A percentile compares a stretch with the other conserved stretches of the same genome.
Evolutionary conservation across 2,329 filamentous ascomycete genomes (phyloP).

Genomic region (Ophiocordyceps unilateralis): DNA sequence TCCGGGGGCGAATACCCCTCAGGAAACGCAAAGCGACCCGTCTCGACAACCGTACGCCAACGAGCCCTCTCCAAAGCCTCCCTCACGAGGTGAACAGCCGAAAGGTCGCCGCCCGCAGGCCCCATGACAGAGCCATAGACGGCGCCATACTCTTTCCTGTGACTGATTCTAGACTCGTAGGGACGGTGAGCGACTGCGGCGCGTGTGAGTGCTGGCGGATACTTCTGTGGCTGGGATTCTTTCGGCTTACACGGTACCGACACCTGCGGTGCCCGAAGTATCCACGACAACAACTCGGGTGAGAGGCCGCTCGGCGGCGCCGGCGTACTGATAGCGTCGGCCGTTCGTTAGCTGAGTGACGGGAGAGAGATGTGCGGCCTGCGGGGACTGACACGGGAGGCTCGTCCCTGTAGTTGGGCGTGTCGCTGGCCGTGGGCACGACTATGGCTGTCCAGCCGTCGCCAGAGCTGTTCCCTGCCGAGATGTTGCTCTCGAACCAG

Average conservation of each 20-base stretch:
- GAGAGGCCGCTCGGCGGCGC: constrained; percentile 8
- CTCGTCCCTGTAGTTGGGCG: constrained; percentile 11
- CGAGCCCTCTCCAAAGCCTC: constrained; percentile 10
- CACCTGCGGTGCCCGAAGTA: constrained; percentile 15
- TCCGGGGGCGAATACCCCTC: constrained; percentile 3
- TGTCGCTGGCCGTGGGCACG: constrained; percentile 9
- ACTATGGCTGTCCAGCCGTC: constrained; percentile 11
- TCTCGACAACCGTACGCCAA: constrained; percentile 12
- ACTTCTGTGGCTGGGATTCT: background rate
- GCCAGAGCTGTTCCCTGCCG: constrained; percentile 5
- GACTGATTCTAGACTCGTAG: constrained; percentile 13
- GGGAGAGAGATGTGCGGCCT: background rate
- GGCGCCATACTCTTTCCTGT: constrained; percentile 11
- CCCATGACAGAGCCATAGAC: constrained; percentile 15
- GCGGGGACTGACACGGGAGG: constrained; percentile 7
- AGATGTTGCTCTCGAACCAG: constrained; percentile 16
- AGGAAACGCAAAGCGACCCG: constrained; percentile 14
- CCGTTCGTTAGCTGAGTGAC: background rate
- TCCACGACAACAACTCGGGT: constrained; percentile 10
- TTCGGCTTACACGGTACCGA: constrained; percentile 17
- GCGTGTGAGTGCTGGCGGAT: background rate
- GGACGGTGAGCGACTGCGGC: constrained; percentile 12
- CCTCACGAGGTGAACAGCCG: constrained; percentile 11
- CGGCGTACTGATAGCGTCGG: constrained; percentile 7
- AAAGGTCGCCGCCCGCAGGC: constrained; percentile 9